phyloP scores from a whole-genome alignment of 345 rosid species.

The Corchorus capsularis region DNA sequence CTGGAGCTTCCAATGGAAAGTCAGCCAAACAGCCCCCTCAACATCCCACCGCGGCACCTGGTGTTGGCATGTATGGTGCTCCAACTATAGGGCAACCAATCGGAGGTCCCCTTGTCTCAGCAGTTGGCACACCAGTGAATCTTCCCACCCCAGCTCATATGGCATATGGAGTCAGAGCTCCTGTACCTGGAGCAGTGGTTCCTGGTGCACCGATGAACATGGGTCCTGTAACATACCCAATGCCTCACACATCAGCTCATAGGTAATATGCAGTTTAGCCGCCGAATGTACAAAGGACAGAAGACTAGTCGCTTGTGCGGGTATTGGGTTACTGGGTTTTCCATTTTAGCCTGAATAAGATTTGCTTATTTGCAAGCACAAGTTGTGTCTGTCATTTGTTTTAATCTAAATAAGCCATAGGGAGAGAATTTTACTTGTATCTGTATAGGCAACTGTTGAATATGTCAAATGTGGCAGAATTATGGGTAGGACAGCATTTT shows the following conservation, averaged over 20 bases:
- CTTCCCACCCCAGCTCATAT: slow-evolving; percentile 72
- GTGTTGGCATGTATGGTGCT: slow-evolving; percentile 59
- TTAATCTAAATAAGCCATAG: slow-evolving; percentile 38
- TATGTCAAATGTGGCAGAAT: slow-evolving; percentile 27
- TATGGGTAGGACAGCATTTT: slow-evolving; percentile 30
- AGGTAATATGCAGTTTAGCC: slow-evolving; percentile 50
- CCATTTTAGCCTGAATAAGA: slow-evolving; percentile 42
- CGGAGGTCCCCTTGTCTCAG: slow-evolving; percentile 76
- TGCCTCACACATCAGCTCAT: slow-evolving; percentile 75
- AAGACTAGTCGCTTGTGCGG: slow-evolving; percentile 29
- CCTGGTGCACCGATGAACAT: slow-evolving; percentile 82
- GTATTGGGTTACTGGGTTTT: slow-evolving; percentile 22
- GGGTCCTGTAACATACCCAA: slow-evolving; percentile 65
- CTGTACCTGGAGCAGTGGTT: slow-evolving; percentile 64
- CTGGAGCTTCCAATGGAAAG: slow-evolving; percentile 58
- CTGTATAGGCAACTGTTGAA: slow-evolving; percentile 42
- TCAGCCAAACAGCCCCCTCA: slow-evolving; percentile 61
- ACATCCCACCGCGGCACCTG: slow-evolving; percentile 44
- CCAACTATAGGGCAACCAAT: slow-evolving; percentile 83
- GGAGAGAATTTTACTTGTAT: slow-evolving; percentile 29
- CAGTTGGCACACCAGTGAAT: slow-evolving; percentile 94
- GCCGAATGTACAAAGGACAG: slow-evolving; percentile 52
- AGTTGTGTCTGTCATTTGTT: slow-evolving; percentile 33
- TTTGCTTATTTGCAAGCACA: slow-evolving; percentile 38
- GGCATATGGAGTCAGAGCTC: slow-evolving; percentile 74